These are phyloP conservation scores for Peronosclerospora sorghi DNA, from an alignment of 352 stramenopile species.

Conservation along the genomic window DNA sequence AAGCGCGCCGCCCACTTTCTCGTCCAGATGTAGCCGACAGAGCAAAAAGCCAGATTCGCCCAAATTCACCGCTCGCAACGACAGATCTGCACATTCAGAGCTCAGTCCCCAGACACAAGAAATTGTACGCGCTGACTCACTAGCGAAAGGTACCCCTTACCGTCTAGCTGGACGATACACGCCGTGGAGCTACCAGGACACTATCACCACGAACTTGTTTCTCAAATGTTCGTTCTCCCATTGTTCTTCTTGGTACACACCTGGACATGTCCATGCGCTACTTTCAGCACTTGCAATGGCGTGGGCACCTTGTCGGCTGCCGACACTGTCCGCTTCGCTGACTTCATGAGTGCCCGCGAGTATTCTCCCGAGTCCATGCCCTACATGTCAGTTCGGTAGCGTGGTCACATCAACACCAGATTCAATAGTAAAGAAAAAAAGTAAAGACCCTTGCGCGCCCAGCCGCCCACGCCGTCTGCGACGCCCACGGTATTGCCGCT, in stretches of 20 bases:
- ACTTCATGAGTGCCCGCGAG: constrained; percentile 71
- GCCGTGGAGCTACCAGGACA: constrained; percentile 77
- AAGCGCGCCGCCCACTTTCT: constrained; percentile 8
- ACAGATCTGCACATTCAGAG: constrained; percentile 19
- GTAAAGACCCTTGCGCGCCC: constrained; percentile 64
- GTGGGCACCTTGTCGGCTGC: constrained; percentile 25
- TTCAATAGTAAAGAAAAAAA: neutral
- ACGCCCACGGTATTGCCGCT: constrained; percentile 67
- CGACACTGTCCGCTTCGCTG: constrained; percentile 18
- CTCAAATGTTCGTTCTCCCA: neutral
- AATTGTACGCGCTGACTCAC: neutral
- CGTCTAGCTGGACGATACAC: constrained; percentile 72
- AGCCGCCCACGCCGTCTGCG: constrained; percentile 79
- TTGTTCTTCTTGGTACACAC: constrained; percentile 11
- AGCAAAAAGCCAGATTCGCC: constrained; percentile 92
- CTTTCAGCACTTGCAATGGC: constrained; percentile 56
- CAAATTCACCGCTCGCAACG: constrained; percentile 85
- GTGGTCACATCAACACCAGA: neutral
- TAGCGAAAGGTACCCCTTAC: constrained; percentile 17
- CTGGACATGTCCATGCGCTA: constrained; percentile 53
- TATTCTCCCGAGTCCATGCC: constrained; percentile 84
- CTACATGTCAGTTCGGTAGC: constrained; percentile 11
- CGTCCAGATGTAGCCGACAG: constrained; percentile 54
- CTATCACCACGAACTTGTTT: constrained; percentile 9
- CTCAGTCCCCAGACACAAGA: neutral